Base-by-base conservation (phyloP, 1,284 basidiomycete genomes). In the Apiotrichum veenhuisii region DNA sequence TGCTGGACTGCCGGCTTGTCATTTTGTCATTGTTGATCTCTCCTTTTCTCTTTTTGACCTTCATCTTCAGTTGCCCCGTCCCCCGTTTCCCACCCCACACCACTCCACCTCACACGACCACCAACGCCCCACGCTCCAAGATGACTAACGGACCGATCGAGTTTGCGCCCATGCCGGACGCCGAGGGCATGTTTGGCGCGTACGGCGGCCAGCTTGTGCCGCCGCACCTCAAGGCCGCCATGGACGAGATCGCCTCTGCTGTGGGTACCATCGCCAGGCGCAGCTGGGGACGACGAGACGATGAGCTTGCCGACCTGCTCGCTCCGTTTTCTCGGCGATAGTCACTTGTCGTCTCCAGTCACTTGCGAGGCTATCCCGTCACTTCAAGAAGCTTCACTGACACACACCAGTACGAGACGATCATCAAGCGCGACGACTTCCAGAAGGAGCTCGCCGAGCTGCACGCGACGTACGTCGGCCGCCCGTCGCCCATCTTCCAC, bases 401-500 rank as follows among this genome's bases (percentile, higher is more conserved):
- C 20, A 41, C 40, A 44, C 42, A 23, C 23, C 42, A 50, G 18
- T 62, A 62, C 52, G 57, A 54, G 18, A 54, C 56, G 51, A 62
- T 62, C 49, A 51, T 49, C 15, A 44, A 58, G 57, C 52, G 48
- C 38, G 42, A 62, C 44, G 57, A 58, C 43, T 62, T 62, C 61
- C 57, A 62, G 57, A 22, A 53, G 17, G 61, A 62, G 61, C 61
- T 62, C 20, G 38, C 42, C 38, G n/a, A 36, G 18, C 57, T 58
- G 26, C 47, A 59, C 45, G 34, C 43, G 10, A 62, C 54, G 15
- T 62, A 62, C 48, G 55, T 55, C 20, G 61, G 57, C 25, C 61
- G 61, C 30, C 57, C 61, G 2, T 52, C 43, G 26, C 57, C 57
- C 52, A 58, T 62, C 52, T 62, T 58, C 75, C 78, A 85, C 58